Conservation (phyloP, 2,329 filamentous ascomycete genomes). For the Amauroascus niger region DNA sequence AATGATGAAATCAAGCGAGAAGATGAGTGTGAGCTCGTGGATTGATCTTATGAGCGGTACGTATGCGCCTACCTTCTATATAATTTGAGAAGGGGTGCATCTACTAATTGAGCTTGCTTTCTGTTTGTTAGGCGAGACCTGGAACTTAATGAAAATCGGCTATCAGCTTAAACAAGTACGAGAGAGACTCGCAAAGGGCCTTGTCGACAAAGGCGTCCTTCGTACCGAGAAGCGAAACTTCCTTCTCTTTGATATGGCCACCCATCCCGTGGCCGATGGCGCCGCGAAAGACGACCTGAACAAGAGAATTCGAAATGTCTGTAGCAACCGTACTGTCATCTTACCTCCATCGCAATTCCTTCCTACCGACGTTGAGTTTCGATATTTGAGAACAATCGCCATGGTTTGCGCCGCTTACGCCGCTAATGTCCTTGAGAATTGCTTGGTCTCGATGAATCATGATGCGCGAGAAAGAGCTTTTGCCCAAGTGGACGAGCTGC, state of each 20-base stretch:
- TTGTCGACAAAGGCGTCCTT: conserved; percentile 97
- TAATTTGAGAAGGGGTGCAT: not conserved
- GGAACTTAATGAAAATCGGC: conserved; percentile 99
- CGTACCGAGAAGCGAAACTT: conserved; percentile 99
- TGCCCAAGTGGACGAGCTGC: conserved; percentile 88
- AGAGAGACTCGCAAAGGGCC: conserved; percentile 89
- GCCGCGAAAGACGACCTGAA: conserved; percentile 97
- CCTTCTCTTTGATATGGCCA: conserved; percentile 98
- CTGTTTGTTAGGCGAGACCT: conserved; percentile 69
- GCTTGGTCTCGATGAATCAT: conserved; percentile 84
- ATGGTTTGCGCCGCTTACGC: conserved; percentile 99
- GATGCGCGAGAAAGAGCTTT: conserved; percentile 91
- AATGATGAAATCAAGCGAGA: conserved; percentile 99
- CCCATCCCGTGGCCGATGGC: conserved; percentile 90
- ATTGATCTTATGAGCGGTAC: conserved; percentile 98
- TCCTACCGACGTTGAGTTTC: conserved; percentile 87
- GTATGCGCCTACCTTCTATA: conserved; percentile 20
- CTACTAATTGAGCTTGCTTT: conserved; percentile 10
- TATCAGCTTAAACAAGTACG: conserved; percentile 99
- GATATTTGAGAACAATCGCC: conserved; percentile 79
- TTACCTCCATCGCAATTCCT: conserved; percentile 78
- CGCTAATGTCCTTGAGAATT: conserved; percentile 95
- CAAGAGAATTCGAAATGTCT: conserved; percentile 79
- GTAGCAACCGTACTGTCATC: conserved; percentile 89
- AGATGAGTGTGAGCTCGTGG: conserved; percentile 99